Evolutionary conservation across 257 asterid species (phyloP), one percentile per base, ranked within the genome.

Genomic region (Nemophila menziesii): DNA sequence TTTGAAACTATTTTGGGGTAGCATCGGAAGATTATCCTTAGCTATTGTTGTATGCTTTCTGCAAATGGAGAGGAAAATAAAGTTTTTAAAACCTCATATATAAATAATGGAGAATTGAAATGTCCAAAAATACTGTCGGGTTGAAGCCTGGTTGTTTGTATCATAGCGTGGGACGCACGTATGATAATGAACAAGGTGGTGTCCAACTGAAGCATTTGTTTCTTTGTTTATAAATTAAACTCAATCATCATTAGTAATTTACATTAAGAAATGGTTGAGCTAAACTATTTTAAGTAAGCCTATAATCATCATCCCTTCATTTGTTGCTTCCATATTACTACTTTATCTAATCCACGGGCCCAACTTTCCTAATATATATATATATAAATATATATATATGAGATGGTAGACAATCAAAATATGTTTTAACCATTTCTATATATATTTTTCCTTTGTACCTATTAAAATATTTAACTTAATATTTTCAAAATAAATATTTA

Each of bases 291-390:
- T 21, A 57, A 43, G 57, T 51, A 58, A 58, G 16, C 45, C 45
- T 29, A 29, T 44, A 48, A 57, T 57, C 33, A 57, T 57, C 16
- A 16, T 16, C 5, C 23, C 22, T 0, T 8, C 16, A 43, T 22
- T n/a, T 29, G 63, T 63, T 63, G 65, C 70, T 63, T 63, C 57
- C 44, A 16, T 52, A 44, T 33, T 46, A 57, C 65, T 33, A 23
- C 61, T 63, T 46, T 63, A 57, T 51, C 65, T 41, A 63, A 63
- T 46, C 1, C 29, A 14, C 46, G 62, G 33, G 62, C 68, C 51
- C 20, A 0, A 1, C 42, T 18, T 18, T 12, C 37, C 18, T 29
- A 29, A 23, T 8, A 43, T n/a, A 41, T 11, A 10, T 14, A 1
- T 11, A 19, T 33, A 15, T 20, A 24, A 9, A 9, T 24, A 4